Evolutionary conservation across 2,329 filamentous ascomycete genomes (phyloP).

Genomic region (Dothideomycetidae sp.): DNA sequence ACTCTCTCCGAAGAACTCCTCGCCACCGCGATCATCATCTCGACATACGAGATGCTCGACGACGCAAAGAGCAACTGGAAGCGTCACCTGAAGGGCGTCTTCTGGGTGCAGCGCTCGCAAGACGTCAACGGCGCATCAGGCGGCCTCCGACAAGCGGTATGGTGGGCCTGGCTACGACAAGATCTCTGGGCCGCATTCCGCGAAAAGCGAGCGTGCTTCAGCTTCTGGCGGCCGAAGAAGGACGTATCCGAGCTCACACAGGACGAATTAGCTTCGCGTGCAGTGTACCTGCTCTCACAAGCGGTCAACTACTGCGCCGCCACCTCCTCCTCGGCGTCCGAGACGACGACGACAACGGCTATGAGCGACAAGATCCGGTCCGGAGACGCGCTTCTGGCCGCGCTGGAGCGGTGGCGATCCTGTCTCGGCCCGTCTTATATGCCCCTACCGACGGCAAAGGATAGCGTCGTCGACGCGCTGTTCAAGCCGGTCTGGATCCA

Average conservation of each 20-base stretch:
- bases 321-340: constrained; percentile 35
- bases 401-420: constrained; percentile 37
- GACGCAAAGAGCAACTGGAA: constrained; percentile 44
- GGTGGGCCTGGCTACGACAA: constrained; percentile 55
- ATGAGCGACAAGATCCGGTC: constrained; percentile 28
- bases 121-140: constrained; percentile 45
- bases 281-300: constrained; percentile 42
- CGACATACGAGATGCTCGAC: constrained; percentile 53
- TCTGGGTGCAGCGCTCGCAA: constrained; percentile 51
- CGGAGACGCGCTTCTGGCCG: constrained; percentile 30
- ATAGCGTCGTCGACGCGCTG: constrained; percentile 14
- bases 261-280: constrained; percentile 40
- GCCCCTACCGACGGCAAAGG: constrained; percentile 24
- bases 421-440: constrained; percentile 32
- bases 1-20: constrained; percentile 44
- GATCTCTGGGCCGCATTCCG: constrained; percentile 52
- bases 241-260: constrained; percentile 34
- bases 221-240: constrained; percentile 43
- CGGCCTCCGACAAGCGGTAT: constrained; percentile 43
- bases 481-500: constrained; percentile 40
- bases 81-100: constrained; percentile 48
- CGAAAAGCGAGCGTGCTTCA: constrained; percentile 41
- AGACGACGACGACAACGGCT: constrained; percentile 27
- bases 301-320: constrained; percentile 44
- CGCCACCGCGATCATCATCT: constrained; percentile 45